Evolutionary conservation across 768 basidiomycete genomes (phyloP).

Genomic region (Tylopilus sp.): DNA sequence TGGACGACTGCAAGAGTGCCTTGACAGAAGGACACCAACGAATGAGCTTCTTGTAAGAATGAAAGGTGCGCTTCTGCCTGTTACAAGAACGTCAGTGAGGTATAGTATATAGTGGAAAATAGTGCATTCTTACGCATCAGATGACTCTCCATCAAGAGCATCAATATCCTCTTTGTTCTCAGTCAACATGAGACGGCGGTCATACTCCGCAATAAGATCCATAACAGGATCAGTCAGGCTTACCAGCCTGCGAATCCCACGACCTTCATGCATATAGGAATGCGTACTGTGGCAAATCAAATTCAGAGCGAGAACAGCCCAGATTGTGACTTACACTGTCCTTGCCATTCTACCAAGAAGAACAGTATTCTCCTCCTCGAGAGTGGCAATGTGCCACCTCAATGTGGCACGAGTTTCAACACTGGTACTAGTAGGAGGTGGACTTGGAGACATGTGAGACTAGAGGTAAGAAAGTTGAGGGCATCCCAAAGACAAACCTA

Average conservation of each 20-base stretch:
- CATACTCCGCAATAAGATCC: constrained; percentile 6
- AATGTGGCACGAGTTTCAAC: neutral
- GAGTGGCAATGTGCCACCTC: constrained; percentile 1
- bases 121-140: too few relatives aligned
- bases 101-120: too few relatives aligned
- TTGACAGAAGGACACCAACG: constrained; percentile 4
- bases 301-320: neutral
- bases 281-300: neutral
- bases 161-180: neutral
- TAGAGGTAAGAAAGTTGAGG: too few relatives aligned
- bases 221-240: neutral
- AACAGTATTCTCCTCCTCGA: constrained; percentile 6
- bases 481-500: too few relatives aligned
- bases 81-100: neutral
- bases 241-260: constrained; percentile 8
- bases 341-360: neutral
- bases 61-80: constrained; percentile 2
- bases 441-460: neutral
- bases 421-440: neutral
- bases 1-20: neutral
- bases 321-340: neutral
- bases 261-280: constrained; percentile 1
- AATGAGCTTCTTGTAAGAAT: constrained; percentile 5
- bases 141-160: neutral
- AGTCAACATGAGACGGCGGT: neutral